Evolutionary conservation across 176 grass and related monocot species (phyloP).

Genomic region (Poa pratensis): DNA sequence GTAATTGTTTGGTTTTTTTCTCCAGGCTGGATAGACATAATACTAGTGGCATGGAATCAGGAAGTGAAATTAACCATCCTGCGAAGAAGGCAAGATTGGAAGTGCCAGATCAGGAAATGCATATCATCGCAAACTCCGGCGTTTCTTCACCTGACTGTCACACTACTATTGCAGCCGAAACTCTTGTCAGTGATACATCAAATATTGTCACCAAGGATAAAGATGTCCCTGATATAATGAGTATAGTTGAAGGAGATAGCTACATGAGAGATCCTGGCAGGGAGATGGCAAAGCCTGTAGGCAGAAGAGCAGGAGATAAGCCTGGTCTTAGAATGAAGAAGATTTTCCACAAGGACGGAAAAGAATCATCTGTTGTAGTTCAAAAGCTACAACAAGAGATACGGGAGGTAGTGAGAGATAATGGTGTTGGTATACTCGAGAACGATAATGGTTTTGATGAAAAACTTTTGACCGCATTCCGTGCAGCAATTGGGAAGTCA

Average conservation of each 20-base stretch:
- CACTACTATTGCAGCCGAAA: slow-evolving; percentile 39
- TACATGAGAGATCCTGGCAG: slow-evolving; percentile 59
- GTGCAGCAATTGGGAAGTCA: slow-evolving; percentile 71
- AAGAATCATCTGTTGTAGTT: slow-evolving; percentile 66
- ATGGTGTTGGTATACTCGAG: slow-evolving; percentile 46
- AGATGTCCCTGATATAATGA: slow-evolving; percentile 81
- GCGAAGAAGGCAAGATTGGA: slow-evolving; percentile 60
- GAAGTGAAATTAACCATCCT: slow-evolving; percentile 46
- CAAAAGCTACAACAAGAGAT: slow-evolving; percentile 89
- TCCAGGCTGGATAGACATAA: slow-evolving; percentile 46
- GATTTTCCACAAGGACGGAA: slow-evolving; percentile 75
- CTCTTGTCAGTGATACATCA: slow-evolving; percentile 40
- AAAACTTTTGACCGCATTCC: slow-evolving; percentile 80
- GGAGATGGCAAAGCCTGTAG: slow-evolving; percentile 53
- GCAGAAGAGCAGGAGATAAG: slow-evolving; percentile 64
- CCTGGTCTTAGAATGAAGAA: slow-evolving; percentile 83
- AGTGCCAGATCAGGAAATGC: slow-evolving; percentile 29
- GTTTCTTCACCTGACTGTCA: slow-evolving; percentile 33
- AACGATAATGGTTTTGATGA: slow-evolving; percentile 77
- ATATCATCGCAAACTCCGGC: slow-evolving; percentile 32
- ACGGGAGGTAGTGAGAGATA: slow-evolving; percentile 61
- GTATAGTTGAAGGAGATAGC: slow-evolving; percentile 65
- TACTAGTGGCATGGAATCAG: slow-evolving; percentile 33
- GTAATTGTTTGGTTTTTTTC: slow-evolving; percentile 26
- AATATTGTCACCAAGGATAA: slow-evolving; percentile 44